Percentiles rank a stretch among this genome's conserved stretches.
phyloP scores from a whole-genome alignment of 495 filamentous ascomycete species.

The Parachaetomium inaequale region DNA sequence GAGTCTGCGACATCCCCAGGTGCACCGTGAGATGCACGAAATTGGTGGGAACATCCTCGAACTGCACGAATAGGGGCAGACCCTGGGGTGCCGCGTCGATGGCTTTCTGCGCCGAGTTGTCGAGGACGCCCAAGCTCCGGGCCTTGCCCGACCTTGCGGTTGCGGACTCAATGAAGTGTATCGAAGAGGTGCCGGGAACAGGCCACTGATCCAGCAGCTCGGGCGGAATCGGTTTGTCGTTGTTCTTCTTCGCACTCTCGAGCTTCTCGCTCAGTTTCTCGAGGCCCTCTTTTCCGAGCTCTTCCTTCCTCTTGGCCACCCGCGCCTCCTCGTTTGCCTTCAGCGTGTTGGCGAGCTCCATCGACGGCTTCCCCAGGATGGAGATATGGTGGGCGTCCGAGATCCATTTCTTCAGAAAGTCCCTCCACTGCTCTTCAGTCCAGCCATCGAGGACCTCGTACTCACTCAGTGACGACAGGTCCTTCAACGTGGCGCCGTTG shows the following conservation, averaged over 20 bases:
- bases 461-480: slow-evolving; percentile 63
- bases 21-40: slow-evolving; percentile 82
- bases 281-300: slow-evolving; percentile 53
- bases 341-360: slow-evolving; percentile 62
- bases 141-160: slow-evolving; percentile 85
- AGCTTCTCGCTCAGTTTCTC: slow-evolving; percentile 70
- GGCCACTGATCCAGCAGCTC: slow-evolving; percentile 72
- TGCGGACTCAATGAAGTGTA: slow-evolving; percentile 86
- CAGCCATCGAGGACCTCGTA: slow-evolving; percentile 76
- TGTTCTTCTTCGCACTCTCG: slow-evolving; percentile 72
- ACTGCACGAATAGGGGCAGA: slow-evolving; percentile 88
- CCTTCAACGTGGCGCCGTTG: slow-evolving; percentile 73
- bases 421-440: slow-evolving; percentile 78
- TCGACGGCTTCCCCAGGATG: slow-evolving; percentile 79
- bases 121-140: slow-evolving; percentile 57
- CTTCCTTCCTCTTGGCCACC: slow-evolving; percentile 50
- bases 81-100: slow-evolving; percentile 65
- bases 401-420: slow-evolving; percentile 78
- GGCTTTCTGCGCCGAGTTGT: slow-evolving; percentile 69
- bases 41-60: slow-evolving; percentile 83
- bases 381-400: slow-evolving; percentile 81
- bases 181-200: slow-evolving; percentile 79
- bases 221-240: slow-evolving; percentile 74
- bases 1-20: slow-evolving; percentile 69
- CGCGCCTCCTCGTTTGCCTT: slow-evolving; percentile 67